A percentile compares a stretch with the other conserved stretches of the same genome.
These are phyloP conservation scores for Nannizziopsis barbatae DNA, from an alignment of 2,329 filamentous ascomycete species.

Conservation along the genomic window DNA sequence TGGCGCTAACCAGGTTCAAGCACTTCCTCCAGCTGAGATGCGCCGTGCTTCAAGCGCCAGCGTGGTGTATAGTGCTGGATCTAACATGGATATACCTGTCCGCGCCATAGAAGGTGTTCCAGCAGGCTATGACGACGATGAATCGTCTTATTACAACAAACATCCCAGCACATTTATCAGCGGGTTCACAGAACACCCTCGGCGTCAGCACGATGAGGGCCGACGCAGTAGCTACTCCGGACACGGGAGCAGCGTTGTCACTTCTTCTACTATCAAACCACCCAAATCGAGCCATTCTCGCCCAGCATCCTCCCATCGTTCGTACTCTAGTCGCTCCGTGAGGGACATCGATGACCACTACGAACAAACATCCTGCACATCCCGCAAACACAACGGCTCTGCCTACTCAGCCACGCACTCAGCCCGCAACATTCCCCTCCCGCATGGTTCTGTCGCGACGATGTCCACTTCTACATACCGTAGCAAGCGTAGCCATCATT, in stretches of 20 bases:
- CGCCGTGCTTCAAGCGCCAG: slow-evolving; percentile 31
- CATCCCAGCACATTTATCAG: slow-evolving; percentile 34
- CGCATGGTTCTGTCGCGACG: slow-evolving; percentile 23
- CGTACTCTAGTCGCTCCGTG: slow-evolving; percentile 13
- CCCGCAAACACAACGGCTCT: slow-evolving; percentile 18
- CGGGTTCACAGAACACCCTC: slow-evolving; percentile 26
- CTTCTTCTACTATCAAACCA: slow-evolving; percentile 13
- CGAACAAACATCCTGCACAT: slow-evolving; percentile 13
- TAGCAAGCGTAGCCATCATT: slow-evolving; percentile 17
- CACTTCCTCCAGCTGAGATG: not conserved
- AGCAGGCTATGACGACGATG: slow-evolving; percentile 18
- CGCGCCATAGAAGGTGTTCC: slow-evolving; percentile 33
- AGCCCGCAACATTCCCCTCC: slow-evolving; percentile 29
- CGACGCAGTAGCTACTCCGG: slow-evolving; percentile 19
- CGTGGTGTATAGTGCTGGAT: slow-evolving; percentile 24
- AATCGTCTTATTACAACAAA: slow-evolving; percentile 12
- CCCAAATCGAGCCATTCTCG: slow-evolving; percentile 11
- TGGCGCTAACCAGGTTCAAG: slow-evolving; percentile 6
- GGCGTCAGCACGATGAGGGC: slow-evolving; percentile 20
- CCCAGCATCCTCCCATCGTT: slow-evolving; percentile 12
- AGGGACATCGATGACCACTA: slow-evolving; percentile 13
- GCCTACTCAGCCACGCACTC: slow-evolving; percentile 25
- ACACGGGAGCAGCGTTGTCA: slow-evolving; percentile 16
- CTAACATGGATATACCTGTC: slow-evolving; percentile 24
- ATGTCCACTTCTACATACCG: slow-evolving; percentile 17